Conservation (phyloP, 805 yeast genomes). For the Saturnispora ahearnii region DNA sequence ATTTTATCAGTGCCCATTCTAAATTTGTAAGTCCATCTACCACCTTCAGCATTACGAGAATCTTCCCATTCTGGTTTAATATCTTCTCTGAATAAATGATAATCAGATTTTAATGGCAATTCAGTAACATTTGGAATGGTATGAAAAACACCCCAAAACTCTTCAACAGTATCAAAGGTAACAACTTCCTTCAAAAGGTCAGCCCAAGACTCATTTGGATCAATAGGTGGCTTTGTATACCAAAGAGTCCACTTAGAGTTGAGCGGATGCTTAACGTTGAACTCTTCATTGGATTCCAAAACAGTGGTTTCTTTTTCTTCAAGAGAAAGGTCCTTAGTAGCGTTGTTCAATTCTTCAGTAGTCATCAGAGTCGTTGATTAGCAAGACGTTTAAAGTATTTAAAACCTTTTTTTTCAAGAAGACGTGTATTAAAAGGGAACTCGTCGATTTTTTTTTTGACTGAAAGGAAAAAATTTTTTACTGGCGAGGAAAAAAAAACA, state of each 20-base stretch:
- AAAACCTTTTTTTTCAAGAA: neutral
- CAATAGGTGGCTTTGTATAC: slow-evolving; percentile 91
- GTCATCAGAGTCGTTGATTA: slow-evolving; percentile 17
- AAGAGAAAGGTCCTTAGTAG: slow-evolving; percentile 28
- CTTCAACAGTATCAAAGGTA: slow-evolving; percentile 90
- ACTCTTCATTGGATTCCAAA: slow-evolving; percentile 51
- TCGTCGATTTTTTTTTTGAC: neutral
- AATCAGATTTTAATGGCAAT: slow-evolving; percentile 86
- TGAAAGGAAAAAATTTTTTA: neutral
- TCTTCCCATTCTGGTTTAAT: slow-evolving; percentile 99
- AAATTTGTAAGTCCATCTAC: slow-evolving; percentile 84
- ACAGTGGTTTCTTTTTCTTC: slow-evolving; percentile 38
- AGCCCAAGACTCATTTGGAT: slow-evolving; percentile 77
- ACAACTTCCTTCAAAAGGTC: slow-evolving; percentile 89
- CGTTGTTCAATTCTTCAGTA: slow-evolving; percentile 28
- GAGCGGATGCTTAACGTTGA: slow-evolving; percentile 79
- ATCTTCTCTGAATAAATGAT: slow-evolving; percentile 89
- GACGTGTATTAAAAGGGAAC: neutral
- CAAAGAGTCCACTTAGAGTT: slow-evolving; percentile 91
- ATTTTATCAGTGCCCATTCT: slow-evolving; percentile 52
- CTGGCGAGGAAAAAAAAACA: neutral
- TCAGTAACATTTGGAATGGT: slow-evolving; percentile 88
- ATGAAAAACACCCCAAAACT: slow-evolving; percentile 96
- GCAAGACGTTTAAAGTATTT: neutral
- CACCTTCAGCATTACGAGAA: slow-evolving; percentile 75